Evolutionary conservation across 441 rosid genomes (phyloP).

Genomic region (Kokia cookei): DNA sequence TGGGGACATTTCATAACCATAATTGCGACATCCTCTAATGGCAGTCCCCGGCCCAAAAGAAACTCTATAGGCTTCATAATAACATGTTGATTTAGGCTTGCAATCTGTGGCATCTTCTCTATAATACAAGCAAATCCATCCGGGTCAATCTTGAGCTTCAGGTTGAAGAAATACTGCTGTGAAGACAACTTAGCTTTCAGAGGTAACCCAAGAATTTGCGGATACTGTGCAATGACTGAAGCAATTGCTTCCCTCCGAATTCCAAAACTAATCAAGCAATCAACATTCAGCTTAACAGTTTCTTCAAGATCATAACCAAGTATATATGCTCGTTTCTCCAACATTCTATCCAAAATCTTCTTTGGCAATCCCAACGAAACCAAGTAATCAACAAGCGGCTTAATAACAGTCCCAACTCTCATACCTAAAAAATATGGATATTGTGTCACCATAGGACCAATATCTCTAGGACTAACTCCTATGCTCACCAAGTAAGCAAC

Average conservation of each 20-base stretch:
- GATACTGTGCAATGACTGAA: conserved; percentile 59
- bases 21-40: conserved; percentile 45
- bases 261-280: conserved; percentile 79
- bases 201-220: conserved; percentile 64
- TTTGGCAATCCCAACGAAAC: conserved; percentile 65
- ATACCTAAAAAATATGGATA: conserved; percentile 77
- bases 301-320: conserved; percentile 76
- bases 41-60: conserved; percentile 56
- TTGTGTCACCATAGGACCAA: conserved; percentile 88
- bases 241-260: conserved; percentile 50
- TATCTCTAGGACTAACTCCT: conserved; percentile 81
- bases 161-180: conserved; percentile 62
- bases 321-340: conserved; percentile 73
- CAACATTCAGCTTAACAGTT: conserved; percentile 75
- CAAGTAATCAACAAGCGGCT: conserved; percentile 74
- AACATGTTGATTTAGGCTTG: conserved; percentile 67
- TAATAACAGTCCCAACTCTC: conserved; percentile 87
- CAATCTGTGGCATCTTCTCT: conserved; percentile 83
- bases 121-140: conserved; percentile 56
- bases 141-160: conserved; percentile 72
- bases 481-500: conserved; percentile 84
- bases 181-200: conserved; percentile 77
- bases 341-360: conserved; percentile 71
- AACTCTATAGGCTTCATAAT: conserved; percentile 72
- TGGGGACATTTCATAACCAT: conserved; percentile 79